phyloP scores from a whole-genome alignment of 2,329 filamentous ascomycete species.

The Teratosphaeria epicoccoides region DNA sequence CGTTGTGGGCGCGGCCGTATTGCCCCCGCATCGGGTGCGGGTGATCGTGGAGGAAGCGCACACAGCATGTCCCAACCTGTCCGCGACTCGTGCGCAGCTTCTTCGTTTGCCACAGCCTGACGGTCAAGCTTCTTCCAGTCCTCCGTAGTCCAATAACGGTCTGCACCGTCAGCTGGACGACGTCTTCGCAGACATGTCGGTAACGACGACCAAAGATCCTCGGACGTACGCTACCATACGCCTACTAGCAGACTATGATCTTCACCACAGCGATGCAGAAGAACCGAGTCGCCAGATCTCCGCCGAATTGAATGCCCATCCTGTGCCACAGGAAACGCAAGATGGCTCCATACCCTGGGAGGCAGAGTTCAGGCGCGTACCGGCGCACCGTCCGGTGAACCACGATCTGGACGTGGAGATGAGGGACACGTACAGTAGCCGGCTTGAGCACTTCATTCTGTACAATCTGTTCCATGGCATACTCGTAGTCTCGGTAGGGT shows the following conservation, averaged over 20 bases:
- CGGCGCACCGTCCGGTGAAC: constrained; percentile 38
- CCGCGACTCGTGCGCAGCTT: not conserved
- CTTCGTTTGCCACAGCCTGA: not conserved
- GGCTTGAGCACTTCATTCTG: constrained; percentile 26
- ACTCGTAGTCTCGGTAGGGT: not conserved
- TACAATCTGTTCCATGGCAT: not conserved
- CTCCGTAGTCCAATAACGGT: too few species aligned
- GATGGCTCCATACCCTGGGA: constrained; percentile 36
- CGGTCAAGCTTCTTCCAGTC: too few species aligned
- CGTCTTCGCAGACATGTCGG: constrained; percentile 31
- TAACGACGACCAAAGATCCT: constrained; percentile 34
- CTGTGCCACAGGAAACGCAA: constrained; percentile 8
- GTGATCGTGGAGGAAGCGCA: not conserved
- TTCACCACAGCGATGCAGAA: constrained; percentile 29
- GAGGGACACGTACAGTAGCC: constrained; percentile 36
- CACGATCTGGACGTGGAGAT: constrained; percentile 30
- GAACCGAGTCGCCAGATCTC: constrained; percentile 17
- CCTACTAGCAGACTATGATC: constrained; percentile 37
- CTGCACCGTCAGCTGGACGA: too few species aligned
- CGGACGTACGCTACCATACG: constrained; percentile 27
- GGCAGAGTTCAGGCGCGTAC: constrained; percentile 37
- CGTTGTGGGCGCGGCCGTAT: constrained; percentile 15
- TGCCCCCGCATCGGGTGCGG: not conserved
- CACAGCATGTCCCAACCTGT: too few species aligned
- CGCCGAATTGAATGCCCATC: constrained; percentile 23